Evolutionary conservation across 129 eudicot species (phyloP).

Genomic region (Artemisia tridentata): DNA sequence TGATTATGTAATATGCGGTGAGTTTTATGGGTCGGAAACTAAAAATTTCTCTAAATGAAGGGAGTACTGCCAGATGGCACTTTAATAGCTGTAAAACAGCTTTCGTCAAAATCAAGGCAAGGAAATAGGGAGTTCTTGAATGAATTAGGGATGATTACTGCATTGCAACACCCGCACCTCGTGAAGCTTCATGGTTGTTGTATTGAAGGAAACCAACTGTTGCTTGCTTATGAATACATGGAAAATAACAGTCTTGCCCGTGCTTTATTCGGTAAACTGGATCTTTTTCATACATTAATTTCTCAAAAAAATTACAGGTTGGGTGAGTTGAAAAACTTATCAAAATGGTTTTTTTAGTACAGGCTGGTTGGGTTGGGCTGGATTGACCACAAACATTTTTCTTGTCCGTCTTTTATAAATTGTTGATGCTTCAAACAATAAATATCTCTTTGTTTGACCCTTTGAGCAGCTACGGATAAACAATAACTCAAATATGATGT

Average conservation of each 20-base stretch:
- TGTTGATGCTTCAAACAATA: too few relatives aligned
- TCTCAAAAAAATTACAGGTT: neutral
- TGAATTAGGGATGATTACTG: conserved; percentile 80
- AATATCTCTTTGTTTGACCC: too few relatives aligned
- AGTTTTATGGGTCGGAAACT: neutral
- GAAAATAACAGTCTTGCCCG: conserved; percentile 77
- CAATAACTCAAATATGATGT: too few relatives aligned
- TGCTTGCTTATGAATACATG: conserved; percentile 76
- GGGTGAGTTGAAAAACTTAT: too few relatives aligned
- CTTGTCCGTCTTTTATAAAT: too few relatives aligned
- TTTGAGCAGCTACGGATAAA: too few relatives aligned
- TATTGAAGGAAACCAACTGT: conserved; percentile 60
- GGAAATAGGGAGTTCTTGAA: conserved; percentile 77
- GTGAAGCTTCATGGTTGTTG: conserved; percentile 75
- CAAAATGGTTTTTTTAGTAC: too few relatives aligned
- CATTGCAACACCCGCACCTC: conserved; percentile 68
- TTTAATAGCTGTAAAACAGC: conserved; percentile 32
- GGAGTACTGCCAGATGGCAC: conserved; percentile 57
- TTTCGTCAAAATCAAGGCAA: conserved; percentile 56
- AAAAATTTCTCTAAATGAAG: conserved; percentile 26
- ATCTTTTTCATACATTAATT: neutral
- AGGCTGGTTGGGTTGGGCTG: too few relatives aligned
- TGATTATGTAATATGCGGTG: neutral
- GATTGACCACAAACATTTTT: too few relatives aligned
- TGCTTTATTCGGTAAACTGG: conserved; percentile 58